These are phyloP conservation scores for Lactarius pseudohatsudake DNA, from an alignment of 768 basidiomycete genomes.

Conservation along the genomic window DNA sequence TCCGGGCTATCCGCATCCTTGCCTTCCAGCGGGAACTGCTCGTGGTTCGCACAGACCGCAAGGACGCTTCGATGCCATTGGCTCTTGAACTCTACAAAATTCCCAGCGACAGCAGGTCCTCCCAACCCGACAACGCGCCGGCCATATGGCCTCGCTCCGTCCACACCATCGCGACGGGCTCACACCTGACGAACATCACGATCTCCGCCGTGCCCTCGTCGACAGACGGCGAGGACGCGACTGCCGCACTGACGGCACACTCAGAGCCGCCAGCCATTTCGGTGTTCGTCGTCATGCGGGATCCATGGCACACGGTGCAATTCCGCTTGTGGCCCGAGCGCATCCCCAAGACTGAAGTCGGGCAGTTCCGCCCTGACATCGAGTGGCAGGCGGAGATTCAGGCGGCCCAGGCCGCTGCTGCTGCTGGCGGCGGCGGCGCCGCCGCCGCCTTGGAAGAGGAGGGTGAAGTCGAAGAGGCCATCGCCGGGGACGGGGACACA, in stretches of 20 bases:
- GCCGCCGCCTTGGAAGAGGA: conserved; percentile 7
- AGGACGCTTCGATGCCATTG: conserved; percentile 15
- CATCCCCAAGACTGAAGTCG: conserved; percentile 19
- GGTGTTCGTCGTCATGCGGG: conserved; percentile 24
- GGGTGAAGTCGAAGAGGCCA: conserved; percentile 13
- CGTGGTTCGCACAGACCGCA: conserved; percentile 25
- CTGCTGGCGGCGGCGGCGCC: background rate
- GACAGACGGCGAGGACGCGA: conserved; percentile 18
- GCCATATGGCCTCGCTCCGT: conserved; percentile 22
- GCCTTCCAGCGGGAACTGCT: conserved; percentile 26
- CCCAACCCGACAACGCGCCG: background rate
- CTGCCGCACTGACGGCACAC: conserved; percentile 18
- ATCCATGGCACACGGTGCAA: conserved; percentile 25
- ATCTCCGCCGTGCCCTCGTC: conserved; percentile 24
- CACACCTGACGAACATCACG: conserved; percentile 9
- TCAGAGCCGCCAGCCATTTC: conserved; percentile 25
- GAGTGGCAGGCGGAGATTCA: conserved; percentile 24
- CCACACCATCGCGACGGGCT: conserved; percentile 20
- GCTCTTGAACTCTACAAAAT: conserved; percentile 26
- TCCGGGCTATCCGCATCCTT: conserved; percentile 28
- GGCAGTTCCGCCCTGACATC: conserved; percentile 18
- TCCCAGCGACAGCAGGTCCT: conserved; percentile 10
- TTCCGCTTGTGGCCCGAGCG: conserved; percentile 29
- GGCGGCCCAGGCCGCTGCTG: conserved; percentile 6
- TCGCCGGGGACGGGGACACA: background rate